Evolutionary conservation across 495 filamentous ascomycete genomes (phyloP), one percentile per base, ranked within the genome.

Genomic region (Melanomma pulvis-pyrius): DNA sequence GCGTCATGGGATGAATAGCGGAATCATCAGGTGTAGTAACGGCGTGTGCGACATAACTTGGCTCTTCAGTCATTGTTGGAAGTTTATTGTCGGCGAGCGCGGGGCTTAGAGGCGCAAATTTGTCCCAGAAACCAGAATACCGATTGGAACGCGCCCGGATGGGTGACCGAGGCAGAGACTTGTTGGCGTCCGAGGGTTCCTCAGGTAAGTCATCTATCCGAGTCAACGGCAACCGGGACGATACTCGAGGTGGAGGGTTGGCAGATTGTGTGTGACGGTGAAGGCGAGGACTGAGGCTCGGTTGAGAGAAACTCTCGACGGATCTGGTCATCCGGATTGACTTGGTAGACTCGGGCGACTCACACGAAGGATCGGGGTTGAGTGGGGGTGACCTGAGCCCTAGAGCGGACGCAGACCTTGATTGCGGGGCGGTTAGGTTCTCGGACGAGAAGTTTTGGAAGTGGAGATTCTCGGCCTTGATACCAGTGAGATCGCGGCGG

Each of bases 401-500:
- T 8, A 59, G 13, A n/a, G 56, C 44, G 29, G 64, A 50, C 50
- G 39, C 25, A 2, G 70, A 64, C 36, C 63, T 47, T 2, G 55
- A 54, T 5, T 52, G 53, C 32, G 50, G 61, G 30, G 32, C 36
- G 48, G 24, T 39, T n/a, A 64, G 25, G 28, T 77, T 74, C 68
- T 88, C 85, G 4, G 84, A 80, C 12, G 87, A 86, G 70, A 84
- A 85, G 74, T 84, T 84, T 48, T 82, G 77, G 74, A 85, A 87
- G 70, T 87, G 84, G 41, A 92, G 76, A 58, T 91, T 84, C 17
- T 88, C 80, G 2, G 84, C 84, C 44, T 81, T 82, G 67, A 88
- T 87, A 19, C 85, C 87, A 69, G 83, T 84, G 29, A 90, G 76
- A 30, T 81, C 82, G 9, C 83, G 79, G 49, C 81, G 80, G 15